Evolutionary conservation across 2,329 filamentous ascomycete genomes (phyloP).

Genomic region (Aspergillus tanneri): DNA sequence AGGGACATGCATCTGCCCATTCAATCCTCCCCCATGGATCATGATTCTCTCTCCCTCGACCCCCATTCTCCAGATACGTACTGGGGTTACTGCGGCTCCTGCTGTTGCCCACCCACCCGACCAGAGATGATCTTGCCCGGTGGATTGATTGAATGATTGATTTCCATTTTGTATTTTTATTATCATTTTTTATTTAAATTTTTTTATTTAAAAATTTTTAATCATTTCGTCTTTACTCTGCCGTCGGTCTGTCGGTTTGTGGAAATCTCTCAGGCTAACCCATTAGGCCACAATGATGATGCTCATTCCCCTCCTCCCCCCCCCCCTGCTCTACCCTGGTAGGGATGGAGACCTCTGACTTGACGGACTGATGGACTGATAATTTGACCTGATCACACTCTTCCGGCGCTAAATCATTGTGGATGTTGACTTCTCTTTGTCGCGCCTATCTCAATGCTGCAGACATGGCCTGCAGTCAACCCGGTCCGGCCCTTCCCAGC

Average conservation of each 20-base stretch:
- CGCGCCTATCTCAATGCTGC: slow-evolving; percentile 27
- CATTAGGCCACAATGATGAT: slow-evolving; percentile 14
- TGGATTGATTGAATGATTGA: too few species aligned
- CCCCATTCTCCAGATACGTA: too few species aligned
- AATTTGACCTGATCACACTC: slow-evolving; percentile 25
- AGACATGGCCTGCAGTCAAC: slow-evolving; percentile 32
- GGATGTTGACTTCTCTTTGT: slow-evolving; percentile 20
- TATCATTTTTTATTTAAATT: slow-evolving; percentile 2
- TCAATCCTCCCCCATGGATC: not conserved
- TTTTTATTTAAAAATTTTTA: not conserved
- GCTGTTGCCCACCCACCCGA: not conserved
- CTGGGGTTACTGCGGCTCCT: not conserved
- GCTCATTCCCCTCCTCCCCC: not conserved
- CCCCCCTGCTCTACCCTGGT: not conserved
- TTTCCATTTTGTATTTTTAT: not conserved
- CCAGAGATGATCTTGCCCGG: not conserved
- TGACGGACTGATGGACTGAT: slow-evolving; percentile 20
- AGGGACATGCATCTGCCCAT: slow-evolving; percentile 6
- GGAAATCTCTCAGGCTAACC: slow-evolving; percentile 7
- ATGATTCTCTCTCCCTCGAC: slow-evolving; percentile 9
- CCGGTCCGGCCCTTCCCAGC: slow-evolving; percentile 23
- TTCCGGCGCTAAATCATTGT: slow-evolving; percentile 34
- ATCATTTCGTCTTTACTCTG: not conserved
- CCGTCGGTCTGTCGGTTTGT: not conserved
- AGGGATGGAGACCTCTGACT: not conserved